Base-by-base conservation (phyloP, 2,329 filamentous ascomycete species). In the Lasiodiplodia sp. region DNA sequence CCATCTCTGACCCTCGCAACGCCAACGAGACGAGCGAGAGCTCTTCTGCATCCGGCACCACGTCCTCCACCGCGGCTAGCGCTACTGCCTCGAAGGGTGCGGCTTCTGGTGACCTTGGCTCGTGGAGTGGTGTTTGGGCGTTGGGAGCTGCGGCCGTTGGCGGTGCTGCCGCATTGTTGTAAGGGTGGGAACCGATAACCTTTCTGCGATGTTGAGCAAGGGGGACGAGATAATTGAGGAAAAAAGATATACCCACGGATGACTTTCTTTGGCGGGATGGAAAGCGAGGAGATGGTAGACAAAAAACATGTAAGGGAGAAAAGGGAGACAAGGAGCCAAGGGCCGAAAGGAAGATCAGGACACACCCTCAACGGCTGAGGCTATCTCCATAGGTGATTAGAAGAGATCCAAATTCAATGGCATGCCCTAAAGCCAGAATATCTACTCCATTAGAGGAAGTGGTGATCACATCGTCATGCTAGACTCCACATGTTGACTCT, bases 1-100 rank as follows among this genome's bases (percentile, higher is more conserved):
- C 80, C 47, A 82, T 85, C 64, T 74, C 78, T 8, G 80, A 79
- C 4, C 82, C 83, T 69, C 84, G 84, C 55, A 83, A 83, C 69
- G 84, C 84, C 49, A 86, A 86, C 62, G 78, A 78, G 69, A 83
- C 85, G 67, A 74, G 79, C 2, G 77, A 75, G 3, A 75, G 76
- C 40, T 72, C 67, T 52, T 71, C 66, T 25, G 53, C 60, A 23
- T 58, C 38, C 52, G 68, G 63, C 44, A 64, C 68, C 0, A 62
- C 71, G 16, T 65, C 71, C 14, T 57, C 67, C 57, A 68, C 68
- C 8, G 55, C 69, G 8, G 62, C 67, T 4, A 68, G 49, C 47
- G 56, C 66, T 12, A 62, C 66, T 4, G 47, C 66, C 2, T 55
- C 66, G 16, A 25, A 31, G 34, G 57, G 49, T 14, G 66, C 66